Evolutionary conservation across 2,329 filamentous ascomycete species (phyloP), one percentile per base, ranked within the genome.

Genomic region (Ceratocystis smalleyi): DNA sequence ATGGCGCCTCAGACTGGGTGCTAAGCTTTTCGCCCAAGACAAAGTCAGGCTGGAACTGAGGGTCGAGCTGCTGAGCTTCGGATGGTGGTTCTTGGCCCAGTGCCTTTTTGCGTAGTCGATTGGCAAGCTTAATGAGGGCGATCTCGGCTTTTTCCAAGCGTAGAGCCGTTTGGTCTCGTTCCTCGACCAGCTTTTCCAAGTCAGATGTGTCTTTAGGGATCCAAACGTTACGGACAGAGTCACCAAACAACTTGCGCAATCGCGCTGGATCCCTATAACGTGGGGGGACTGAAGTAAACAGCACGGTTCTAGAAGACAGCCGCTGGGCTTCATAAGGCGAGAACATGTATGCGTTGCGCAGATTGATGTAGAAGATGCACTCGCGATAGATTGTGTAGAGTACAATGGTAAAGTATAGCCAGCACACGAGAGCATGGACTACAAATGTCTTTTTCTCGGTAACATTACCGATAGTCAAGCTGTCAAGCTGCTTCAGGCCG

Each of bases 341-440:
- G 65, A 95, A 79, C n/a, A 91, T 83, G 76, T 95, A 97, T 0
- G 92, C 92, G 75, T 97, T 94, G 68, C 92, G 88, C 62, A 97
- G 76, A 70, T 95, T 95, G 77, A 96, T 89, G 74, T 91, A 95
- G 80, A 87, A 97, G 70, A 99, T 86, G 71, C 86, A 86, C 74
- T 99, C 94, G 67, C 94, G 84, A 35, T 89, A 89, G 64, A 99
- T 84, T 70, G 90, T 89, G 74, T 90, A 92, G 74, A 96, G 85
- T 66, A 99, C 80, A 73, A 97, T 96, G 65, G 83, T 80, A 70
- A 96, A 90, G 72, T 91, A 96, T 62, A 89, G 75, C 82, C 88
- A 96, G 0, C 86, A 88, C 40, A 94, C 78, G 55, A 87, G 79
- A n/a, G 83, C 82, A 72, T 96, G 91, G 0, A 89, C 92, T 71